These are phyloP conservation scores for Collybia nuda DNA, from an alignment of 768 basidiomycete genomes.

Conservation along the genomic window DNA sequence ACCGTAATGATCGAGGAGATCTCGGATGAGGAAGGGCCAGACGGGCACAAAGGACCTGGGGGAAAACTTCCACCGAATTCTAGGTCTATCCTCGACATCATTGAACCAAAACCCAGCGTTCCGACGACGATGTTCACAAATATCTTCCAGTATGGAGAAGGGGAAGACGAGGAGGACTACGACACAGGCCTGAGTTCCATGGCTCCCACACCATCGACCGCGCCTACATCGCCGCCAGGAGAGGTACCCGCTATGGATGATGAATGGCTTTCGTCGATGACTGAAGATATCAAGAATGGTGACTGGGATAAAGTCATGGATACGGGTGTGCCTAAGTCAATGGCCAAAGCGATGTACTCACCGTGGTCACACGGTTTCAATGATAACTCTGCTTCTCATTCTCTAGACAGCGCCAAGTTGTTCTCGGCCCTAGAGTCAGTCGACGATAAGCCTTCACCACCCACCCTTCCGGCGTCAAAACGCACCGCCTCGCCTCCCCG, in stretches of 20 bases:
- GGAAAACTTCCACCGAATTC: slow-evolving; percentile 36
- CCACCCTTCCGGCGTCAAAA: slow-evolving; percentile 1
- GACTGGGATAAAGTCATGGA: slow-evolving; percentile 10
- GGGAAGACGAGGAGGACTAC: slow-evolving; percentile 17
- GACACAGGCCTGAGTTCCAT: slow-evolving; percentile 18
- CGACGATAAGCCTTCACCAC: slow-evolving; percentile 3
- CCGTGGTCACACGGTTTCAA: slow-evolving; percentile 3
- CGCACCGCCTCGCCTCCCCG: not conserved
- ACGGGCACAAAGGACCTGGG: slow-evolving; percentile 11
- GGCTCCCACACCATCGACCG: slow-evolving; percentile 25
- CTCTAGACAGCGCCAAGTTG: slow-evolving; percentile 15
- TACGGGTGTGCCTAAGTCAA: slow-evolving; percentile 1
- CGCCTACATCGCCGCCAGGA: slow-evolving; percentile 25
- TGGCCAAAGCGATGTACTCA: slow-evolving; percentile 2
- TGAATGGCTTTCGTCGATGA: slow-evolving; percentile 21
- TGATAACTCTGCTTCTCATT: slow-evolving; percentile 7
- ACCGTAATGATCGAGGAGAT: slow-evolving; percentile 44
- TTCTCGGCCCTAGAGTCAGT: slow-evolving; percentile 14
- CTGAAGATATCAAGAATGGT: slow-evolving; percentile 21
- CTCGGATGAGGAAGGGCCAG: slow-evolving; percentile 40
- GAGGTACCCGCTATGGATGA: slow-evolving; percentile 22
- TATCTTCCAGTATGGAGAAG: slow-evolving; percentile 33
- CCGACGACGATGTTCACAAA: slow-evolving; percentile 34
- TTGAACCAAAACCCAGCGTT: slow-evolving; percentile 42
- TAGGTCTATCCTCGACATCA: slow-evolving; percentile 31